A percentile compares a stretch with the other conserved stretches of the same genome.
phyloP scores from a whole-genome alignment of 208 protist species.

The Acanthamoeba sp. region DNA sequence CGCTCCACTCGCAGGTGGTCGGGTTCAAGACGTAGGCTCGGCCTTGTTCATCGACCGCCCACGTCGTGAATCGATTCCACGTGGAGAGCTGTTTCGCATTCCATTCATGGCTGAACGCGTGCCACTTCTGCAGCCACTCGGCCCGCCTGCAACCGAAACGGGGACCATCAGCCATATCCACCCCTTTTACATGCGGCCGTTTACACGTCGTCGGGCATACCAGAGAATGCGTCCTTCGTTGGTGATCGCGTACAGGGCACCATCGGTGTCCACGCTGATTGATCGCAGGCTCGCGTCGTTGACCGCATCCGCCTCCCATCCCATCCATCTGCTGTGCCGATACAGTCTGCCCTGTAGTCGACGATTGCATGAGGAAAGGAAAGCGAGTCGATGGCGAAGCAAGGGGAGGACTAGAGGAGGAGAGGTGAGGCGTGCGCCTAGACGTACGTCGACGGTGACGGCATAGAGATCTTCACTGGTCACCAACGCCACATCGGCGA shows the following conservation, averaged over 20 bases:
- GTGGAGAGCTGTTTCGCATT: neutral
- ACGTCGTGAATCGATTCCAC: neutral
- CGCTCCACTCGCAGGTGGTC: neutral
- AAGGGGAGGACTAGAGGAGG: no score
- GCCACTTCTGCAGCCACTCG: slow-evolving; percentile 39
- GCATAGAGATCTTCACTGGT: neutral
- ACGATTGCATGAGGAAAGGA: no score
- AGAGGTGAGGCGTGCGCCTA: neutral
- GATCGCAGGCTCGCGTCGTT: neutral
- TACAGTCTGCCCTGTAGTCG: neutral
- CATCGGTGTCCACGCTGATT: neutral
- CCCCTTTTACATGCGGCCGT: no score
- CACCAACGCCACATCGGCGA: neutral
- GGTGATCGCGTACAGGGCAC: neutral
- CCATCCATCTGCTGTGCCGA: neutral
- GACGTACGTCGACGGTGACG: neutral
- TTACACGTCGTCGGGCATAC: neutral
- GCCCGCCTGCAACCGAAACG: neutral
- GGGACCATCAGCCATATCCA: no score
- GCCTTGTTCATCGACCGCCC: neutral
- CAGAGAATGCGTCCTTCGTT: neutral
- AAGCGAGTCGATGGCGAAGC: no score
- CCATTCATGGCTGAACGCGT: neutral
- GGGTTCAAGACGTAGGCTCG: neutral
- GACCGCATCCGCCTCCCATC: neutral